Base-by-base conservation (phyloP, 2,329 filamentous ascomycete genomes). In the Cladorrhinum sp. region DNA sequence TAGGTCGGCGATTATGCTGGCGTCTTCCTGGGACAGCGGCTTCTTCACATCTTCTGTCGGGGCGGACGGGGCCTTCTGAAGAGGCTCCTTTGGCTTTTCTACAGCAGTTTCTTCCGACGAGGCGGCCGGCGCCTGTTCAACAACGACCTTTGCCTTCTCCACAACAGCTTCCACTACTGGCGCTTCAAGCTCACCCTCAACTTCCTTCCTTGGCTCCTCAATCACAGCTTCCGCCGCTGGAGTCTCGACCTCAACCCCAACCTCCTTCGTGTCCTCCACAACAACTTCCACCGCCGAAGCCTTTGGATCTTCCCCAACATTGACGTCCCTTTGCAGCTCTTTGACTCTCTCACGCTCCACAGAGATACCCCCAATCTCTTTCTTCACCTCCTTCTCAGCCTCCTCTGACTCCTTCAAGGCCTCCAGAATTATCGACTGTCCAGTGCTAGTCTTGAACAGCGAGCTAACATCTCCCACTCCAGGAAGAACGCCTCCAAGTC, bases 391-490 rank as follows among this genome's bases (percentile, higher is more conserved):
- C 55, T 58, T 4, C 30, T 23, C 57, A 57, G 59, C 30, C 33
- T 57, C 39, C 50, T 55, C 57, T 1, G 39, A 56, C 39, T 61
- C 60, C 39, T 70, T 69, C 56, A 75, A 53, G 20, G 66, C 63
- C 53, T 74, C 69, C 26, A 83, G 58, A 7, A 83, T 73, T 49
- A 76, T 76, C 1, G 80, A 79, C 42, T 46, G 7, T 2, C 78
- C 80, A 24, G 74, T 72, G 14, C 66, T 68, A 1, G 80, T 81
- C 60, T 79, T 79, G 58, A 84, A 84, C 20, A 83, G 69, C 14
- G 39, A 46, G 54, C 80, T 78, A 55, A 82, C 66, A 58, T 82
- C 33, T 3, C 12, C 74, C 21, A 81, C 68, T 23, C 71, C 78
- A 0, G 72, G 65, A 2, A 79, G 24, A 70, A 68, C 28, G 68